Evolutionary conservation across 2,329 filamentous ascomycete genomes (phyloP).

Genomic region (Pseudocercospora ulei): DNA sequence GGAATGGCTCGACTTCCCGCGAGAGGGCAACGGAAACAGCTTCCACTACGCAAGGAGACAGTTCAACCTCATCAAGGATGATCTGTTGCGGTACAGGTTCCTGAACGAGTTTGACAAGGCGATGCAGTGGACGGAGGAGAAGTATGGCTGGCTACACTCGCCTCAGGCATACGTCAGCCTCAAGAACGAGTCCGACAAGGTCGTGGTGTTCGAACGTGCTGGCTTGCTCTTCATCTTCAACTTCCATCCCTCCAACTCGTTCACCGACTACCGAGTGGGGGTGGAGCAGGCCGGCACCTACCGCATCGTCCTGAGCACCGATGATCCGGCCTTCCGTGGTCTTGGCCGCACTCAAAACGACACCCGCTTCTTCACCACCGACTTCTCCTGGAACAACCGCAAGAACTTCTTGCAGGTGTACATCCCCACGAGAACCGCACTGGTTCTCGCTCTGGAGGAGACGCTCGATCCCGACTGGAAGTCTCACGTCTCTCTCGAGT

Average conservation of each 20-base stretch:
- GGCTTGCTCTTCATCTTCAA: conserved; percentile 93
- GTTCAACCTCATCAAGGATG: conserved; percentile 82
- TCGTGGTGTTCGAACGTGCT: conserved; percentile 88
- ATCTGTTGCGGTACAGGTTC: conserved; percentile 74
- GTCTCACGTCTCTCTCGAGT: conserved; percentile 26
- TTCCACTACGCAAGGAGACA: conserved; percentile 56
- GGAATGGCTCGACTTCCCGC: conserved; percentile 97
- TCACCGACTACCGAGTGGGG: conserved; percentile 83
- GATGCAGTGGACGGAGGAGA: conserved; percentile 81
- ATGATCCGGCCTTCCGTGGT: conserved; percentile 68
- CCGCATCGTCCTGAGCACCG: conserved; percentile 71
- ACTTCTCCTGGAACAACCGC: conserved; percentile 79
- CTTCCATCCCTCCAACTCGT: conserved; percentile 77
- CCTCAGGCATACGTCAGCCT: conserved; percentile 84
- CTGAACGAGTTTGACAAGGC: conserved; percentile 86
- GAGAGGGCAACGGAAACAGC: conserved; percentile 53
- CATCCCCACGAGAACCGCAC: conserved; percentile 68
- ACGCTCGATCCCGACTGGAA: conserved; percentile 30
- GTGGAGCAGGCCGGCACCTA: conserved; percentile 80
- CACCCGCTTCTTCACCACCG: conserved; percentile 87
- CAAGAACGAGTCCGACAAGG: conserved; percentile 89
- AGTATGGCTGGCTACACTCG: conserved; percentile 81
- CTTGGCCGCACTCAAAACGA: conserved; percentile 64
- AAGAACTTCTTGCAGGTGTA: conserved; percentile 91
- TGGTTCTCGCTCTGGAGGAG: conserved; percentile 44